These are phyloP conservation scores for Psidium friedrichsthalianum DNA, from an alignment of 345 rosid genomes.

Conservation along the genomic window DNA sequence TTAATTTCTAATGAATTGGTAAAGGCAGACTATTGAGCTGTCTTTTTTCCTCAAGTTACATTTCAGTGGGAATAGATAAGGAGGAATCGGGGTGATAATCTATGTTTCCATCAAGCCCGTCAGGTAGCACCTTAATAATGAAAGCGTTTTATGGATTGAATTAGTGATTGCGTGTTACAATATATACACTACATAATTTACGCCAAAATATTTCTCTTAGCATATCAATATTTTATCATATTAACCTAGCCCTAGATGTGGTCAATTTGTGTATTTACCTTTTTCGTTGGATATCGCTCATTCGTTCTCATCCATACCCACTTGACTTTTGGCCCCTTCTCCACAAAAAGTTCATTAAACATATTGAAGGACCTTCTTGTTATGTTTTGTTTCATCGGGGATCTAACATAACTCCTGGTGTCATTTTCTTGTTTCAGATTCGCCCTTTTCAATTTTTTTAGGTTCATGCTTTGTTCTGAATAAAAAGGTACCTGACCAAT, in stretches of 20 bases:
- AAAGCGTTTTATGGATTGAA: not conserved
- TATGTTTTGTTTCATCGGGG: not conserved
- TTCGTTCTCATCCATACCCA: not conserved
- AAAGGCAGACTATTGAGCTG: not conserved
- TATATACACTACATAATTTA: not conserved
- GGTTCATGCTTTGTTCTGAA: not conserved
- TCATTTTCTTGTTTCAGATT: not conserved
- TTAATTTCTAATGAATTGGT: not conserved
- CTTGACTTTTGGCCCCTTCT: not conserved
- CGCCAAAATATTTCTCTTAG: not conserved
- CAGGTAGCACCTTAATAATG: not conserved
- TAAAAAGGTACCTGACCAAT: not conserved
- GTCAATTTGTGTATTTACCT: not conserved
- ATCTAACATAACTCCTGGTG: not conserved
- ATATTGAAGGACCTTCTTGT: not conserved
- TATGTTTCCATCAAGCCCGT: not conserved
- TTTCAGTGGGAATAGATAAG: not conserved
- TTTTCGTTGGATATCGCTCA: not conserved
- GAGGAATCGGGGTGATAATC: not conserved
- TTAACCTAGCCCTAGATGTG: not conserved
- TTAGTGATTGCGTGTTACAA: not conserved
- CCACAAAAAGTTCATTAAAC: not conserved
- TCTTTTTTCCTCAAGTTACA: not conserved
- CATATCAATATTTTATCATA: not conserved
- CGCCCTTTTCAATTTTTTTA: not conserved